Evolutionary conservation across 257 asterid genomes (phyloP).

Genomic region (Fraxinus pennsylvanica): DNA sequence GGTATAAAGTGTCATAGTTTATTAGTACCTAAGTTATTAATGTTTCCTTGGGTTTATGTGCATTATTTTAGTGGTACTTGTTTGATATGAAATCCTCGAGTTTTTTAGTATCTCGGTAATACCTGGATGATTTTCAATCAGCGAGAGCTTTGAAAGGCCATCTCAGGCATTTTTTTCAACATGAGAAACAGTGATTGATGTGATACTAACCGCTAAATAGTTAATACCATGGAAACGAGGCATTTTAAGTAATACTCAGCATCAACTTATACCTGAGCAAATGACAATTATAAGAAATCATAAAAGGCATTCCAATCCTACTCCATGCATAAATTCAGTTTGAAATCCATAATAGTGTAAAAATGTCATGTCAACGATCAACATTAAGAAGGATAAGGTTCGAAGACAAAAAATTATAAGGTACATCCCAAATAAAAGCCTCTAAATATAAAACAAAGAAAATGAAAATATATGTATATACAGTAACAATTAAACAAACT

Average conservation of each 20-base stretch:
- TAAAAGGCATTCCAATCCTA: background rate
- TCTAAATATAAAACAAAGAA: conserved; percentile 1
- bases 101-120: background rate
- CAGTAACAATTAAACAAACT: background rate
- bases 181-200: background rate
- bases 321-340: conserved; percentile 4
- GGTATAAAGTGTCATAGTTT: too few species aligned
- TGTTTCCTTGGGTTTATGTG: background rate
- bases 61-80: conserved; percentile 13
- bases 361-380: conserved; percentile 5
- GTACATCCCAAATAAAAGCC: background rate
- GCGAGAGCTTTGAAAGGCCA: conserved; percentile 9
- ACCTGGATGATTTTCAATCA: conserved; percentile 12
- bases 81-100: conserved; percentile 10
- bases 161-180: background rate
- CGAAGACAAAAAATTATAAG: background rate
- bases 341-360: conserved; percentile 3
- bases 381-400: background rate
- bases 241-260: too few species aligned
- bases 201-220: background rate
- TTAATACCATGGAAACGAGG: background rate
- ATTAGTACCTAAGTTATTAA: background rate
- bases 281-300: background rate
- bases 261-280: background rate
- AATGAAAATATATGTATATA: conserved; percentile 14